Percentiles rank a stretch among this genome's conserved stretches.
These are phyloP conservation scores for Fusarium torulosum DNA, from an alignment of 2,329 filamentous ascomycete genomes.

Conservation along the genomic window DNA sequence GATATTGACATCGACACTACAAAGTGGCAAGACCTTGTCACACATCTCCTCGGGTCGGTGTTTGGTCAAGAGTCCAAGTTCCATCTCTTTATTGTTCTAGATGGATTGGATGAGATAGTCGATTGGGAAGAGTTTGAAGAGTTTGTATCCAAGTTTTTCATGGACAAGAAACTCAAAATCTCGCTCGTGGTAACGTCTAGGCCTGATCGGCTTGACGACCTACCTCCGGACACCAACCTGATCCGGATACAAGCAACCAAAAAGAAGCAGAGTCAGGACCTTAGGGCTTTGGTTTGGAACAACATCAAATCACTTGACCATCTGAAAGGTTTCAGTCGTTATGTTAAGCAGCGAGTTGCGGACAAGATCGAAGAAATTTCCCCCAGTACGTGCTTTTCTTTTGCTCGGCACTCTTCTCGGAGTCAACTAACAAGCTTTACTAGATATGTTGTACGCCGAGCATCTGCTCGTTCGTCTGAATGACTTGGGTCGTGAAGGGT, in stretches of 20 bases:
- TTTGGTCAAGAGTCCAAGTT: slow-evolving; percentile 8
- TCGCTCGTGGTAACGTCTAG: slow-evolving; percentile 47
- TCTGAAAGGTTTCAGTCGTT: slow-evolving; percentile 47
- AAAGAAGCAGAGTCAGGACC: slow-evolving; percentile 48
- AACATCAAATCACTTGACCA: slow-evolving; percentile 44
- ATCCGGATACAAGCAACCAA: slow-evolving; percentile 41
- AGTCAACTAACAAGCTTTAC: neutral
- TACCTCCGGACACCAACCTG: slow-evolving; percentile 20
- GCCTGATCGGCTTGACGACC: slow-evolving; percentile 13
- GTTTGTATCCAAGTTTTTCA: neutral
- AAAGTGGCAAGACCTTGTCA: neutral
- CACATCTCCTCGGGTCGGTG: neutral
- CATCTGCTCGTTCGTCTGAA: slow-evolving; percentile 52
- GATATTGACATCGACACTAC: slow-evolving; percentile 19
- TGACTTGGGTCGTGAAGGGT: slow-evolving; percentile 51
- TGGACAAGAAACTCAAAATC: slow-evolving; percentile 29
- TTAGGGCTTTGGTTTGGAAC: slow-evolving; percentile 47
- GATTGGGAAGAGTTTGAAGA: slow-evolving; percentile 2
- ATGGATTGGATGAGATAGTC: slow-evolving; percentile 14
- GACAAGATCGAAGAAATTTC: slow-evolving; percentile 49
- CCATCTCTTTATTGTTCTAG: neutral
- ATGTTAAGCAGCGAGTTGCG: slow-evolving; percentile 49
- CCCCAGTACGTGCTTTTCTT: slow-evolving; percentile 46
- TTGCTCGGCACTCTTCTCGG: rapidly evolving
- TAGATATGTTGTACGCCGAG: slow-evolving; percentile 54